Base-by-base conservation (phyloP, 2,329 filamentous ascomycete species). In the Alternaria gansuensis region DNA sequence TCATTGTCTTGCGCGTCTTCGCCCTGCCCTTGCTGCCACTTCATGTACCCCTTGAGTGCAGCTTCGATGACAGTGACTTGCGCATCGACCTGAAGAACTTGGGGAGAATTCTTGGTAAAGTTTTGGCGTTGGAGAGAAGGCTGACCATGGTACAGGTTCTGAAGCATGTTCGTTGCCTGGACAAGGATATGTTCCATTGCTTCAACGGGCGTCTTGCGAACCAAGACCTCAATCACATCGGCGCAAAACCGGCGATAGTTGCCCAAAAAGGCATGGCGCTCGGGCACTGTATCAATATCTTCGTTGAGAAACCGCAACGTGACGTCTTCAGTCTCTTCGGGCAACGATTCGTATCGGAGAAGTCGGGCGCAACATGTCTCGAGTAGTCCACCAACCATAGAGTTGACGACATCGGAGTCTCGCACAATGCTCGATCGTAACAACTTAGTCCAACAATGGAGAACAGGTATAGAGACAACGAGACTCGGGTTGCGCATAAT, bases 241-340 rank as follows among this genome's bases (percentile, higher is more conserved):
- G 89, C 88, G 75, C 93, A 95, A 72, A 97, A 98, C 59, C 95
- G 87, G 37, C 95, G 86, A 76, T 99, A 99, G 73, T 99, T 98
- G 4, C 94, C 93, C 10, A 98, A 84, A 75, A 99, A 99, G 1
- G 93, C 92, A 78, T 99, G 95, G 24, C 93, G 87, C 75, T 99
- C 95, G 0, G 95, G 95, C 21, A 94, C 83, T 0, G 94, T 98
- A 72, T 99, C 95, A 55, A 97, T 96, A 73, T 99, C 95, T 72
- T 98, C 93, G 70, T 93, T 84, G 1, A 99, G 83, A 66, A 97
- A 95, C 10, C 92, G 82, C 58, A 93, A 85, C 0, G 90, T 93
- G 2, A 91, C 84, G 68, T 97, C 89, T 45, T 91, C 86, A 0
- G 89, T 90, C 63, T 96, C 90, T 63, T 94, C 88, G 0, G 93